Evolutionary conservation across 768 basidiomycete species (phyloP), one percentile per base, ranked within the genome.

Genomic region (Russula vinacea): DNA sequence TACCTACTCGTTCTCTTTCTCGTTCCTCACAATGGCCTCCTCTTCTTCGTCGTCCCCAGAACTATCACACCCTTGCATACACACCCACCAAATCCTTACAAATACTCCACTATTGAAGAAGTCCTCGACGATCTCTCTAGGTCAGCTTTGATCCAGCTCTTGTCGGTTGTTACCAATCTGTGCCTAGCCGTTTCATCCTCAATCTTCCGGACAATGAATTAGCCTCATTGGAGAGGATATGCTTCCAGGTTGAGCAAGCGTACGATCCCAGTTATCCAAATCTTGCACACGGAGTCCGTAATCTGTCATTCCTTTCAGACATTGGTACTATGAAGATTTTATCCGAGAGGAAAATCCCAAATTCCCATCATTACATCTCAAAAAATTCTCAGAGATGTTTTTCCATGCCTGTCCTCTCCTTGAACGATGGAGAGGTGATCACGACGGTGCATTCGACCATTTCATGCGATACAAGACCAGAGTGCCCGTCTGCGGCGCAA

Each of bases 241-340:
- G 93, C 78, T 99, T 98, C 78, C 96, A 98, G 77, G 92, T 98
- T 65, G 97, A 99, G 76, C 95, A 98, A 82, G 97, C 96, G 93
- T 98, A 74, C 71, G 94, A 81, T 40, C 45, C 37, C 67, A 53
- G 22, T 47, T 64, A 40, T 55, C 51, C 59, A 67, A 24, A 22
- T 24, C 29, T 24, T 44, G 56, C 54, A 66, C 49, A 29, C 56
- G 39, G 62, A 63, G 58, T 42, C 50, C 65, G 42, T 64, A 64
- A 56, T 61, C 62, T 66, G 53, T 68, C 7, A 22, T 67, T 65
- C 56, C 55, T 26, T 50, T 10, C 72, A 97, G 95, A n/a, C 96
- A 98, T 74, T 99, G 96, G 96, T 99, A 92, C 75, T 99, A 99
- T 71, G 97, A 98, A 79, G 97, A 99, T 75, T 98, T 97, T 70